These are phyloP conservation scores for Nemania abortiva DNA, from an alignment of 2,329 filamentous ascomycete genomes.

Conservation along the genomic window DNA sequence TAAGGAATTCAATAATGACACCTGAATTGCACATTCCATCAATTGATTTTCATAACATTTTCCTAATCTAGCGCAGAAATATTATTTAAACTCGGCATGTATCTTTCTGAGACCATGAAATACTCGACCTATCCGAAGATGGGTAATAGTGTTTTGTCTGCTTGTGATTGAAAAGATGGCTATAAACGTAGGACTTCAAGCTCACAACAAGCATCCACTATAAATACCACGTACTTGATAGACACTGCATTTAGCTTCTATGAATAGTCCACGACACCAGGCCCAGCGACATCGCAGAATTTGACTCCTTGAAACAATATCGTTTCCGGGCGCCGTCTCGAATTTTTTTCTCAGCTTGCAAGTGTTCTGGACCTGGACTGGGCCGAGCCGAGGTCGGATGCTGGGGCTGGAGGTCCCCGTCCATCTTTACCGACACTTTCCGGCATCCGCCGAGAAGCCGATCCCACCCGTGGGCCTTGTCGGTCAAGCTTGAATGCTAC, in stretches of 20 bases:
- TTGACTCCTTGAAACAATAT: not conserved
- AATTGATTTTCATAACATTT: conserved; percentile 4
- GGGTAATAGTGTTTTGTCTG: not conserved
- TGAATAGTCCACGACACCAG: not conserved
- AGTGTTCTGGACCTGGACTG: not conserved
- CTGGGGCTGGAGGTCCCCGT: conserved; percentile 2
- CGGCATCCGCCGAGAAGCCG: conserved; percentile 27
- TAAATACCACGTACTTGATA: no score
- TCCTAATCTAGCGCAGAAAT: not conserved
- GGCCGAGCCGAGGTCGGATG: conserved; percentile 39
- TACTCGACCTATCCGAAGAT: not conserved
- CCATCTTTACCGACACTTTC: conserved; percentile 31
- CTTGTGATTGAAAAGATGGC: not conserved
- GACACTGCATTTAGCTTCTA: not conserved
- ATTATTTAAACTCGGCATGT: not conserved
- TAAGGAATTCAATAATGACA: conserved; percentile 14
- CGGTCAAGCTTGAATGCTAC: not conserved
- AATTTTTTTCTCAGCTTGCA: not conserved
- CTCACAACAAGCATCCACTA: not conserved
- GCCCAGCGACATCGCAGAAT: not conserved
- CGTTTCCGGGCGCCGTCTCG: not conserved
- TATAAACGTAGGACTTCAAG: not conserved
- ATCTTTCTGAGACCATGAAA: not conserved
- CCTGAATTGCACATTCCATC: not conserved
- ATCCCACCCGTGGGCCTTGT: not conserved